These are phyloP conservation scores for Xerocomellus dryophilus DNA, from an alignment of 768 basidiomycete species.

Conservation along the genomic window DNA sequence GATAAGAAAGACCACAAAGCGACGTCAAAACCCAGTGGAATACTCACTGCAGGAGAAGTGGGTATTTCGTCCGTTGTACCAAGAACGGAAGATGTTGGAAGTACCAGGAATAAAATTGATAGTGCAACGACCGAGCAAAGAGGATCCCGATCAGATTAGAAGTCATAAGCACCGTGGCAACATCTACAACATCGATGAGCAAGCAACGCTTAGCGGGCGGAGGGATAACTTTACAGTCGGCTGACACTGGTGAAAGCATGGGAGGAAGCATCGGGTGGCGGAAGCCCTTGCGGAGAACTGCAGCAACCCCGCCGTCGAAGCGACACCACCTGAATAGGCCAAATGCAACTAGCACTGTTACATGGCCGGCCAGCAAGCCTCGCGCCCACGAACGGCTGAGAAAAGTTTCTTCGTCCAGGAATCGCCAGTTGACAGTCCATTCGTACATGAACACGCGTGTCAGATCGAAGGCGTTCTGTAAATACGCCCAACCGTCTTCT, in stretches of 20 bases:
- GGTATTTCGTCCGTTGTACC: slow-evolving; percentile 69
- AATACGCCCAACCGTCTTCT: slow-evolving; percentile 59
- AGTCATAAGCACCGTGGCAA: slow-evolving; percentile 80
- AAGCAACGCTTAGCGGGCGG: not conserved
- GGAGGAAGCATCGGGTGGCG: slow-evolving; percentile 50
- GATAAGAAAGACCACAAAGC: slow-evolving; percentile 1
- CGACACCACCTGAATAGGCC: slow-evolving; percentile 76
- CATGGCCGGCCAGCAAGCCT: slow-evolving; percentile 65
- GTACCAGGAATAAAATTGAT: slow-evolving; percentile 99
- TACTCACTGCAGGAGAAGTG: slow-evolving; percentile 57
- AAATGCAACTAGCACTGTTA: slow-evolving; percentile 56
- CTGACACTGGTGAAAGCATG: slow-evolving; percentile 42
- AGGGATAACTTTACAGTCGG: slow-evolving; percentile 57
- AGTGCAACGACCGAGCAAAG: slow-evolving; percentile 93
- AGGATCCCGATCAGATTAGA: slow-evolving; percentile 89
- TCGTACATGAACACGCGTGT: slow-evolving; percentile 86
- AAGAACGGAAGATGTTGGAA: slow-evolving; percentile 86
- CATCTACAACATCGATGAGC: slow-evolving; percentile 47
- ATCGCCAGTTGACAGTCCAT: slow-evolving; percentile 99
- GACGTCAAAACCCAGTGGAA: slow-evolving; percentile 1
- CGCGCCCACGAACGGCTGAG: slow-evolving; percentile 59
- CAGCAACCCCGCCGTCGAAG: slow-evolving; percentile 61
- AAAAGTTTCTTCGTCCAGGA: slow-evolving; percentile 76
- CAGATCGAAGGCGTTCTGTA: slow-evolving; percentile 79
- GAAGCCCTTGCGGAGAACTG: slow-evolving; percentile 54